Conservation (phyloP, 192 early-diverging fungal genomes). For the Backusella sp. region DNA sequence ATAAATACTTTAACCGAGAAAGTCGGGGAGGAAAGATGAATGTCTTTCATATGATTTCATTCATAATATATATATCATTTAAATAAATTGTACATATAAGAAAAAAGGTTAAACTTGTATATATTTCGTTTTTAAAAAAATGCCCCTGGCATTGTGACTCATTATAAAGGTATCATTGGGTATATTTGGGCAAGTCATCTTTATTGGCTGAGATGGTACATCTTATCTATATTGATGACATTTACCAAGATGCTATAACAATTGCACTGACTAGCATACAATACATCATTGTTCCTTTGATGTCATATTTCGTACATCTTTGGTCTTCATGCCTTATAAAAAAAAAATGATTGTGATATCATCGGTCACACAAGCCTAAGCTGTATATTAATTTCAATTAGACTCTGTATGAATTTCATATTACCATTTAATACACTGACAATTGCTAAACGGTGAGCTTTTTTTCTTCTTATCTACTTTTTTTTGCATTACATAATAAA, state of each 20-base stretch:
- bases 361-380: neutral
- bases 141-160: neutral
- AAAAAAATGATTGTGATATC: neutral
- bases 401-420: neutral
- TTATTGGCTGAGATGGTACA: neutral
- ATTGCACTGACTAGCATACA: neutral
- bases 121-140: neutral
- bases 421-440: neutral
- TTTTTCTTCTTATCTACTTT: neutral
- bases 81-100: neutral
- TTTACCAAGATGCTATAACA: neutral
- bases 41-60: neutral
- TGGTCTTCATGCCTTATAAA: neutral
- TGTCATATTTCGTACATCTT: neutral
- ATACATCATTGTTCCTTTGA: neutral
- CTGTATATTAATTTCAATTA: neutral
- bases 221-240: neutral
- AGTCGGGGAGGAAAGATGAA: neutral
- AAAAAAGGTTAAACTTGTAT: neutral
- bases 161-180: neutral
- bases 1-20: neutral
- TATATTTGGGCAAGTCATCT: neutral
- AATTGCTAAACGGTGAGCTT: neutral
- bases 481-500: neutral
- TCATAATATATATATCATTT: neutral